A percentile compares a stretch with the other conserved stretches of the same genome.
Conservation (phyloP, 768 basidiomycete species). For the Pisolithus marmoratus region DNA sequence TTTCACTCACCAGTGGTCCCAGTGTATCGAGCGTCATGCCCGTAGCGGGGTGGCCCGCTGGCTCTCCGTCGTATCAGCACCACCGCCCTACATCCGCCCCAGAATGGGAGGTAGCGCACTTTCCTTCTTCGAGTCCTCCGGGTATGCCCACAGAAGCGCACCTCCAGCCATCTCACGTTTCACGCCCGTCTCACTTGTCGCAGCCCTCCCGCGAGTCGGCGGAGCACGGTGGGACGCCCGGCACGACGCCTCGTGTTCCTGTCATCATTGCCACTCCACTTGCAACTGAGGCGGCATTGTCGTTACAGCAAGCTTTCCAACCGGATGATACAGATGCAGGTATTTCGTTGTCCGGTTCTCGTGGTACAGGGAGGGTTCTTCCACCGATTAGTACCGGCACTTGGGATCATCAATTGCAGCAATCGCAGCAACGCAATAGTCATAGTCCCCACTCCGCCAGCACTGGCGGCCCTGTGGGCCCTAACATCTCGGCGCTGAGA, state of each 20-base stretch:
- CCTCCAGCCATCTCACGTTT: conserved; percentile 1
- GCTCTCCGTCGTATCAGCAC: conserved; percentile 10
- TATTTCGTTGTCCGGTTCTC: background rate
- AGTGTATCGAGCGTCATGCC: conserved; percentile 22
- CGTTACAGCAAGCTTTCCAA: conserved; percentile 2
- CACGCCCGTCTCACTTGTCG: conserved; percentile 10
- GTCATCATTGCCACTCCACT: conserved; percentile 6
- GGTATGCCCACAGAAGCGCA: conserved; percentile 3
- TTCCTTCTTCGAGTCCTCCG: conserved; percentile 7
- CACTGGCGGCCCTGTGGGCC: conserved; percentile 3
- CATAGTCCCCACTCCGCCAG: background rate
- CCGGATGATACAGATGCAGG: background rate
- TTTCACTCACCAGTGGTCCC: conserved; percentile 8
- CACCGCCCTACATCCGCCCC: conserved; percentile 14
- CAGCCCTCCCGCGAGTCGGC: background rate
- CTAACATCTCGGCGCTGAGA: conserved; percentile 22
- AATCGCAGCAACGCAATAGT: background rate
- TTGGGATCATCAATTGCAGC: conserved; percentile 7
- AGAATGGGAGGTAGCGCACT: conserved; percentile 13
- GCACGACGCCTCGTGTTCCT: background rate
- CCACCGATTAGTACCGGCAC: conserved; percentile 20
- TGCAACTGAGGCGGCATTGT: conserved; percentile 7
- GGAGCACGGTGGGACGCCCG: background rate
- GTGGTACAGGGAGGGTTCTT: conserved; percentile 12
- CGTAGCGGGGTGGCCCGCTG: conserved; percentile 47